Conservation (phyloP, 371 early-diverging fungal genomes). For the Mortierella sp. region DNA sequence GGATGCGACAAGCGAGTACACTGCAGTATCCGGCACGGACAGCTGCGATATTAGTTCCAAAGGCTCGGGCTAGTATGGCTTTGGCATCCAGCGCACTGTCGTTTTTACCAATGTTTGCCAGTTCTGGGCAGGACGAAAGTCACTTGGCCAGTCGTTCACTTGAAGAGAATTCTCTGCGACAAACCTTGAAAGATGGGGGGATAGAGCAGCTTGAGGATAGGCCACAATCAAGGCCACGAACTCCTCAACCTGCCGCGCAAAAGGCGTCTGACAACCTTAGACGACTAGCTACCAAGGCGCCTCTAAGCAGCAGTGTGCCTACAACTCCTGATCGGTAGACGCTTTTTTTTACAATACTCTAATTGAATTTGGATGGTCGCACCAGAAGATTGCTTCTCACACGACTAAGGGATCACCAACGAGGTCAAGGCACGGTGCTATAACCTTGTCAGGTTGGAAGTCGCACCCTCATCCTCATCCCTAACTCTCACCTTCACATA, state of each 20-base stretch:
- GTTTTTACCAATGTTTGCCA: not conserved
- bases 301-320: not conserved
- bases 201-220: too few relatives aligned
- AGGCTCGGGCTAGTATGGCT: conserved; percentile 49
- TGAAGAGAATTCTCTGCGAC: not conserved
- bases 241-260: conserved; percentile 1
- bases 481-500: too few relatives aligned
- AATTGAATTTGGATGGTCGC: too few relatives aligned
- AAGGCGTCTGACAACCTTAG: conserved; percentile 31
- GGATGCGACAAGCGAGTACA: not conserved
- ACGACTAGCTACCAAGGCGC: conserved; percentile 19
- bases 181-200: too few relatives aligned
- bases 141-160: not conserved
- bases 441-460: too few relatives aligned
- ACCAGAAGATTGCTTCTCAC: too few relatives aligned
- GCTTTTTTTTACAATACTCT: too few relatives aligned
- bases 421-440: too few relatives aligned
- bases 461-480: too few relatives aligned
- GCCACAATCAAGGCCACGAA: too few relatives aligned
- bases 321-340: too few relatives aligned
- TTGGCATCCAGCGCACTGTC: conserved; percentile 18
- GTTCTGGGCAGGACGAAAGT: not conserved
- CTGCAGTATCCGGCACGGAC: conserved; percentile 3
- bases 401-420: too few relatives aligned
- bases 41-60: conserved; percentile 15